Percentiles rank a stretch among this genome's conserved stretches.
Evolutionary conservation across 2,329 filamentous ascomycete species (phyloP).

Genomic region (Fusarium agapanthi): DNA sequence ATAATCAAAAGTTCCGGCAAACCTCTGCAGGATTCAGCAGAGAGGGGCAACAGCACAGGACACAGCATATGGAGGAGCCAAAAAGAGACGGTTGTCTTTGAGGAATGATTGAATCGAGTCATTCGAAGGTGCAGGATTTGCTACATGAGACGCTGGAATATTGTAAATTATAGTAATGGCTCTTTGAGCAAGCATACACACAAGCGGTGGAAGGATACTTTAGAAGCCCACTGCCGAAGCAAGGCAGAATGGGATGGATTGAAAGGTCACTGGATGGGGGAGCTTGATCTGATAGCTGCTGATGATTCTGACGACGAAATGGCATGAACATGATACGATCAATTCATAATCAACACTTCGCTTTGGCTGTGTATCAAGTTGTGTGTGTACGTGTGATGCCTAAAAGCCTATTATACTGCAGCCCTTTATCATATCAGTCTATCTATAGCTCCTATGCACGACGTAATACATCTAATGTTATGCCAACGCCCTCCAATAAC

Average conservation of each 20-base stretch:
- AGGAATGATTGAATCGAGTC: conserved; percentile 28
- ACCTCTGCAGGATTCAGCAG: conserved; percentile 33
- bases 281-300: conserved; percentile 41
- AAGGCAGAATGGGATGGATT: conserved; percentile 12
- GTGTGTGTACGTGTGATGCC: background rate
- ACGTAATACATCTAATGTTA: background rate
- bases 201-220: conserved; percentile 13
- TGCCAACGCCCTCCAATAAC: background rate
- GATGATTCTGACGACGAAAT: conserved; percentile 46
- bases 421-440: background rate
- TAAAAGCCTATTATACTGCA: background rate
- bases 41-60: conserved; percentile 27
- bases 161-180: conserved; percentile 43
- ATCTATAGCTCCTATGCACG: background rate
- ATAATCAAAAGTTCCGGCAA: conserved; percentile 40
- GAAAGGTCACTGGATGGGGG: conserved; percentile 19
- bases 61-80: conserved; percentile 22
- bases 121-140: conserved; percentile 23
- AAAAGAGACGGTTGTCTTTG: conserved; percentile 27
- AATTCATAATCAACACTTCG: conserved; percentile 28
- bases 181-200: conserved; percentile 23
- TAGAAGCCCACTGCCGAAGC: conserved; percentile 7
- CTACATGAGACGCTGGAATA: conserved; percentile 20
- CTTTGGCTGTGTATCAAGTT: background rate
- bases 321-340: conserved; percentile 48